A percentile compares a stretch with the other conserved stretches of the same genome.
Evolutionary conservation across 2,329 filamentous ascomycete species (phyloP).

Genomic region (Cytospora paraplurivora): DNA sequence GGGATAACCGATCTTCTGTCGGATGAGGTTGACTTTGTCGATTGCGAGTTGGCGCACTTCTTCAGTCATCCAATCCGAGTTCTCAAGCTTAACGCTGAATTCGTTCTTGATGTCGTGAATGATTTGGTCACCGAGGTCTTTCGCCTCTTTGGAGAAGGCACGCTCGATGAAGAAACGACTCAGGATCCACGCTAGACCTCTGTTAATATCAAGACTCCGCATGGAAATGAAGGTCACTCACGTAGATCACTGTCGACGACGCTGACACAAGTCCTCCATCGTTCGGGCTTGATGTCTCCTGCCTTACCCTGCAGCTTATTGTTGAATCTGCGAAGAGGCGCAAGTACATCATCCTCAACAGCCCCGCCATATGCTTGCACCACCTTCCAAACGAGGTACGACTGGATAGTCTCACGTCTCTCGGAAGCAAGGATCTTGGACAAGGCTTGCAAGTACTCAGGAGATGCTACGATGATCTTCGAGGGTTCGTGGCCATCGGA

Average conservation of each 20-base stretch:
- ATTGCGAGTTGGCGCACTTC: slow-evolving; percentile 61
- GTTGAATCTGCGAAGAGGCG: slow-evolving; percentile 60
- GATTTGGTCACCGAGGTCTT: slow-evolving; percentile 67
- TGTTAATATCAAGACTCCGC: background rate
- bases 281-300: slow-evolving; percentile 61
- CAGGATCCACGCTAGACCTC: slow-evolving; percentile 64
- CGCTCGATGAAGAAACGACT: slow-evolving; percentile 72
- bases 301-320: slow-evolving; percentile 65
- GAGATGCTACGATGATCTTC: slow-evolving; percentile 34
- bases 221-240: background rate
- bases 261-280: slow-evolving; percentile 66
- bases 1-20: slow-evolving; percentile 70
- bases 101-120: slow-evolving; percentile 70
- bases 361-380: slow-evolving; percentile 61
- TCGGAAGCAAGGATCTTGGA: slow-evolving; percentile 53
- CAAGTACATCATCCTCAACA: slow-evolving; percentile 61
- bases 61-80: slow-evolving; percentile 66
- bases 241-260: slow-evolving; percentile 57
- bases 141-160: slow-evolving; percentile 67
- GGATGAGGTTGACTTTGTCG: slow-evolving; percentile 67
- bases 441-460: slow-evolving; percentile 61
- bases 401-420: slow-evolving; percentile 57
- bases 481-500: slow-evolving; percentile 21
- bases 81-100: slow-evolving; percentile 61
- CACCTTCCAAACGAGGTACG: slow-evolving; percentile 68